Base-by-base conservation (phyloP, 768 basidiomycete genomes). In the Macrolepiota fuliginosa region DNA sequence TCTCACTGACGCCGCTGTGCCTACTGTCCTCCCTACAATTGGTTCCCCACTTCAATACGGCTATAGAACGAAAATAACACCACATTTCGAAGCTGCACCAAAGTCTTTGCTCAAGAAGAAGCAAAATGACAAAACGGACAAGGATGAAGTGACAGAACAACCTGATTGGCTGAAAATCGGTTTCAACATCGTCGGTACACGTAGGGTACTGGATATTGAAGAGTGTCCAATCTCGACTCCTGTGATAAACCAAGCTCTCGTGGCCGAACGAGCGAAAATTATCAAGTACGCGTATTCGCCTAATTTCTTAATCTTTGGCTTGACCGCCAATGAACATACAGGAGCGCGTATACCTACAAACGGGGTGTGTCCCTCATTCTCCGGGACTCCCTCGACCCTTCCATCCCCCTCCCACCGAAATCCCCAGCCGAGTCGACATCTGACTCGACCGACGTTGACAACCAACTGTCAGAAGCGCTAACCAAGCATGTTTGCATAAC, bases 11-110 rank as follows among this genome's bases (percentile, higher is more conserved):
- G 70, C 80, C 0, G 72, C 77, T 0, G 75, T 96, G 1, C 95
- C 96, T 7, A 56, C 72, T 0, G 86, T 94, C 19, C 80, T 82
- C 40, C 74, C 86, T 0, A 97, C 95, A 0, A 86, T 94, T 6
- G 83, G 86, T n/a, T 94, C 92, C 0, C 97, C 96, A 0, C 78
- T 92, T 53, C 87, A 96, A 57, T 98, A 96, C 71, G 85, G 82
- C 55, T 99, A 99, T 72, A 86, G 96, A 35, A 99, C 97, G 1
- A 99, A 99, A 76, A 88, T 99, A 56, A 98, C 97, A 0, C 97
- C 97, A 0, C 97, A 99, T 71, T 98, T 98, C 63, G 92, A 95
- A 24, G 83, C 87, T 0, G 88, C 94, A 0, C 82, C 84, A 1
- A 85, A 80, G 63, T 70, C 66, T 15, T 68, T 68, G 0, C 62